These are phyloP conservation scores for Globisporangium cederbergense DNA, from an alignment of 352 stramenopile genomes.

Conservation along the genomic window DNA sequence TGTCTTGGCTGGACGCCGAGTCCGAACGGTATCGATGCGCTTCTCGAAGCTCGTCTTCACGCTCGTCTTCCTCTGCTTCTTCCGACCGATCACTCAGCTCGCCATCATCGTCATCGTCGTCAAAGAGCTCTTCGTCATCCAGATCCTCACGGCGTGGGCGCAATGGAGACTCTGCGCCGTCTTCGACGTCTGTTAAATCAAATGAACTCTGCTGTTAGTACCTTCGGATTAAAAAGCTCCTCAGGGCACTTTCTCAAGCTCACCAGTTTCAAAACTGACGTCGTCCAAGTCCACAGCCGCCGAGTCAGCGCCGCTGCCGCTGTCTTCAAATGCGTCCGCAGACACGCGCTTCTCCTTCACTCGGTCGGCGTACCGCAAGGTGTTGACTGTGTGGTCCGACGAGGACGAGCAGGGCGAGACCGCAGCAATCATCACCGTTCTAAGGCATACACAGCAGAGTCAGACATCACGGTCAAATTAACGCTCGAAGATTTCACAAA, in stretches of 20 bases:
- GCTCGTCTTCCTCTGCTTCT: slow-evolving; percentile 17
- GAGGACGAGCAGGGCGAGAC: slow-evolving; percentile 92
- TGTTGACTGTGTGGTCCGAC: slow-evolving; percentile 97
- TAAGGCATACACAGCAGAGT: slow-evolving; percentile 11
- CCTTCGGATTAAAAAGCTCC: not conserved
- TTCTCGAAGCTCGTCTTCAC: slow-evolving; percentile 19
- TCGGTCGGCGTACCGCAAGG: slow-evolving; percentile 95
- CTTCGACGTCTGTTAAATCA: slow-evolving; percentile 27
- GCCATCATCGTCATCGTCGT: slow-evolving; percentile 15
- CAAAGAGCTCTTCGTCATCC: slow-evolving; percentile 25
- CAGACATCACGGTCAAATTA: too few species aligned
- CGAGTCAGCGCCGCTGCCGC: slow-evolving; percentile 20
- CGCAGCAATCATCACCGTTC: slow-evolving; percentile 96
- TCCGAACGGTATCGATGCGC: slow-evolving; percentile 24
- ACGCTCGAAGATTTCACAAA: too few species aligned
- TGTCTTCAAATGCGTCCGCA: slow-evolving; percentile 61
- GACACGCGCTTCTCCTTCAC: slow-evolving; percentile 95
- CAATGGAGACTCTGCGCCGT: slow-evolving; percentile 21
- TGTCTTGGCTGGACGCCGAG: slow-evolving; percentile 56
- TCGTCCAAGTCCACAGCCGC: slow-evolving; percentile 48
- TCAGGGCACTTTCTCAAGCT: not conserved
- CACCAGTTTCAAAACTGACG: slow-evolving; percentile 59
- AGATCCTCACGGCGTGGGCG: slow-evolving; percentile 22
- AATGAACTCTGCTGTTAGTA: not conserved
- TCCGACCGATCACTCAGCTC: slow-evolving; percentile 13